Base-by-base conservation (phyloP, 1,139 yeast species). In the Kurtzmaniella quercitrusa region DNA sequence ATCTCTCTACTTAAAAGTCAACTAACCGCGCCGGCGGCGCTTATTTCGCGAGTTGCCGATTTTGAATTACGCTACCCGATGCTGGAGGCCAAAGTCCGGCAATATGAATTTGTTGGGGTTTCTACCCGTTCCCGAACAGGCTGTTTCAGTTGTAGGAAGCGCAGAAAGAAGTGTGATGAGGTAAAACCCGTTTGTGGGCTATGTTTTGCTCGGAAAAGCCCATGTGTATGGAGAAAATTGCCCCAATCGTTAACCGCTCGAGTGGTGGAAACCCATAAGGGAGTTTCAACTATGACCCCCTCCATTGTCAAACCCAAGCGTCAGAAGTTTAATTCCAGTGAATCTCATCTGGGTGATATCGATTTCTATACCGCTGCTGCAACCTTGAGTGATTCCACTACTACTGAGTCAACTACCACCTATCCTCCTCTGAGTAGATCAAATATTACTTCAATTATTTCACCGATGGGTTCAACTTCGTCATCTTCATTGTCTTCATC, bases 91-190 rank as follows among this genome's bases (percentile, higher is more conserved):
- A 27, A 27, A n/a, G 31, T n/a, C 31, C 31, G 31, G 9, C 36
- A 31, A 14, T 31, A 9, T 15, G 36, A 31, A 15, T 43, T 43
- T 25, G 46, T 43, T 10, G 46, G 46, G 2, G 25, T 34, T 2
- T 25, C 40, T 9, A 34, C 41, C 12, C 50, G 61, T 48, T 55
- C 61, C 31, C 52, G 55, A 27, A 49, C 58, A 3, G 61, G 61
- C 9, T 57, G 61, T 40, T 48, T 55, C 45, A 55, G 57, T 16
- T 57, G 61, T 31, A 54, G 59, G 33, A 49, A 46, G 46, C 51
- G 58, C 51, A 54, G 49, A 17, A 43, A 43, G 39, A 57, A 57
- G 55, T 57, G 61, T 46, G 59, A 57, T 42, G 61, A 57, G 42
- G 58, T 12, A 18, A 41, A 41, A 25, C 46, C 46, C 16, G 25